These are phyloP conservation scores for Aspergillus alliaceus DNA, from an alignment of 2,329 filamentous ascomycete genomes.

Conservation along the genomic window DNA sequence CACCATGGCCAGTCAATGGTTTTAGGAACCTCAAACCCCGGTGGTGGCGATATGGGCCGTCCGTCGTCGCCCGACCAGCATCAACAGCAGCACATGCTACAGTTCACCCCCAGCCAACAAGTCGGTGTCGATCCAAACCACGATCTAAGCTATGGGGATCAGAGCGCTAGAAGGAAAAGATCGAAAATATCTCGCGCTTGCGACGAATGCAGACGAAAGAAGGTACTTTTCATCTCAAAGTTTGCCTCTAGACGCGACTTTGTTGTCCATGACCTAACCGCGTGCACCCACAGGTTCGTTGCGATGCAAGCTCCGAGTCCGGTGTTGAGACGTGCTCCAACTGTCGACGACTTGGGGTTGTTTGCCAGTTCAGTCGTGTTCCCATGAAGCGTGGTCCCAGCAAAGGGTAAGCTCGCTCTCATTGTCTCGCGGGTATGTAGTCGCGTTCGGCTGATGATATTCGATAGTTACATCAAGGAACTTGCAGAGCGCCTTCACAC, in stretches of 20 bases:
- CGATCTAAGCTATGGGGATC: conserved; percentile 56
- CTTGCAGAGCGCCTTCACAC: conserved; percentile 80
- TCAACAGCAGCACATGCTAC: conserved; percentile 42
- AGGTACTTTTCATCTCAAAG: conserved; percentile 45
- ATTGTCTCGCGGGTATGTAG: not conserved
- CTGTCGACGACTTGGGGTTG: conserved; percentile 73
- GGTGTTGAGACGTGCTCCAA: conserved; percentile 76
- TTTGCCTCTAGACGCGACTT: conserved; percentile 13
- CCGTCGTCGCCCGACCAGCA: conserved; percentile 39
- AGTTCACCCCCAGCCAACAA: conserved; percentile 45
- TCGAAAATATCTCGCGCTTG: conserved; percentile 87
- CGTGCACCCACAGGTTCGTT: conserved; percentile 62
- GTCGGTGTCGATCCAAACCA: conserved; percentile 47
- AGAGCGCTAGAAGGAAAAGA: conserved; percentile 69
- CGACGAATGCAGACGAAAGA: conserved; percentile 85
- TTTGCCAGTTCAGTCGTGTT: conserved; percentile 81
- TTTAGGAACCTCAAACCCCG: conserved; percentile 37
- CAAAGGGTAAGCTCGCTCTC: conserved; percentile 66
- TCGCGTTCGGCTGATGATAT: conserved; percentile 19
- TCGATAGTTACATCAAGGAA: conserved; percentile 79
- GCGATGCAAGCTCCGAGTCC: conserved; percentile 75
- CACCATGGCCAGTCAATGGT: conserved; percentile 44
- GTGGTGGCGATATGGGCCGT: conserved; percentile 37
- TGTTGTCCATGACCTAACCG: conserved; percentile 22
- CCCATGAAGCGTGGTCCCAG: conserved; percentile 86